These are phyloP conservation scores for Sarcodon aspratus DNA, from an alignment of 768 basidiomycete species.

Conservation along the genomic window DNA sequence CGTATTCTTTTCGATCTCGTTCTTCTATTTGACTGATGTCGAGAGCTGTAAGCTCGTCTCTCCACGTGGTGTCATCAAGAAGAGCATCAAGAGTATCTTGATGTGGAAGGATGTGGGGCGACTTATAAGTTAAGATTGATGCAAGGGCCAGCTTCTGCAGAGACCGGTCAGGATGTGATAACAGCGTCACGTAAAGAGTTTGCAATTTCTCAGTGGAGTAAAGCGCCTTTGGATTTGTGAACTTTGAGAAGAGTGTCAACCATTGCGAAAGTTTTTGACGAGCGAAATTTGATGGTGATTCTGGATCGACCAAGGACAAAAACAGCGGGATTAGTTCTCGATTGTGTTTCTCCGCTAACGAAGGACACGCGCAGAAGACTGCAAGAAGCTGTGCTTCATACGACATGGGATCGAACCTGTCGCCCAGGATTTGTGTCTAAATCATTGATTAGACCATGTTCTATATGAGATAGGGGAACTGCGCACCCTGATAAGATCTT, in stretches of 20 bases:
- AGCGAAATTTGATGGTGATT: slow-evolving; percentile 29
- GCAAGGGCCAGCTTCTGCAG: slow-evolving; percentile 67
- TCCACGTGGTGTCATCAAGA: slow-evolving; percentile 78
- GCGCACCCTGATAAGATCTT: slow-evolving; percentile 24
- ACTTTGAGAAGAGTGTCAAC: slow-evolving; percentile 82
- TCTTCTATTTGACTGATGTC: slow-evolving; percentile 46
- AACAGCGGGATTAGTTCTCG: slow-evolving; percentile 84
- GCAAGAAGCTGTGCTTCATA: slow-evolving; percentile 78
- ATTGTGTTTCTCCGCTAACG: slow-evolving; percentile 78
- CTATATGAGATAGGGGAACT: not conserved
- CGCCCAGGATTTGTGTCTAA: slow-evolving; percentile 29
- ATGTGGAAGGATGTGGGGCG: slow-evolving; percentile 36
- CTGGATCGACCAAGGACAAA: slow-evolving; percentile 33
- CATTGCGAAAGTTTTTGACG: slow-evolving; percentile 60
- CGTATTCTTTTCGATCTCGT: slow-evolving; percentile 48
- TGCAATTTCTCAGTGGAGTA: slow-evolving; percentile 56
- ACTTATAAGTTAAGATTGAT: slow-evolving; percentile 79
- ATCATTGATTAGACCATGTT: not conserved
- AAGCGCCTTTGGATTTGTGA: slow-evolving; percentile 87
- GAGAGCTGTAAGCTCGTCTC: slow-evolving; percentile 76
- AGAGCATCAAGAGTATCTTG: slow-evolving; percentile 59
- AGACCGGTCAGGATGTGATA: slow-evolving; percentile 75
- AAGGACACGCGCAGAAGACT: slow-evolving; percentile 54
- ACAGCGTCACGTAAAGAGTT: slow-evolving; percentile 54
- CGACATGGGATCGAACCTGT: slow-evolving; percentile 59